phyloP scores from a whole-genome alignment of 768 basidiomycete genomes.

The Lactarius trivialis region DNA sequence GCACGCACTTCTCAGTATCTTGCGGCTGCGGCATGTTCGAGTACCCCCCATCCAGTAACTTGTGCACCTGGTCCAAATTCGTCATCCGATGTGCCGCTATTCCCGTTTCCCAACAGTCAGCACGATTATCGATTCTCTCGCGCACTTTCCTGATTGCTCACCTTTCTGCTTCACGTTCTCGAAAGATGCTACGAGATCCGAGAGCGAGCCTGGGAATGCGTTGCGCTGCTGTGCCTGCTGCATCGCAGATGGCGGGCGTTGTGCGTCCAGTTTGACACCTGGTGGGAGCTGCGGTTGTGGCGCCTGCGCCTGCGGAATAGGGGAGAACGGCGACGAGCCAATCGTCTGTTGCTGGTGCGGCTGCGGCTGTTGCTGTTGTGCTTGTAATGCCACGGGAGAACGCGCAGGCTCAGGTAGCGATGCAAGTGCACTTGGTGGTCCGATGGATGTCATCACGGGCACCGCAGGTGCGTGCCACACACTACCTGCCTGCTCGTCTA shows the following conservation, averaged over 20 bases:
- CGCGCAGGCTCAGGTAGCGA: constrained; percentile 31
- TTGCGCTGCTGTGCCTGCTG: constrained; percentile 32
- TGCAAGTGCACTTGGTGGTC: constrained; percentile 10
- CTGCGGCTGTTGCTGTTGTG: constrained; percentile 36
- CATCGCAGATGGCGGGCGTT: constrained; percentile 21
- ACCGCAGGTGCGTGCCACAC: constrained; percentile 17
- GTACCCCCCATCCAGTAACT: constrained; percentile 90
- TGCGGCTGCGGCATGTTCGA: constrained; percentile 83
- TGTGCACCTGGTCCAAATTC: constrained; percentile 85
- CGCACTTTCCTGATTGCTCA: constrained; percentile 29
- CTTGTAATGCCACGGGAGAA: constrained; percentile 46
- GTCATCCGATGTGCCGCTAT: constrained; percentile 70
- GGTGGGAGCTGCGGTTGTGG: constrained; percentile 23
- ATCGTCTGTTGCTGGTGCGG: constrained; percentile 29
- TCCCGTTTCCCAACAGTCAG: constrained; percentile 23
- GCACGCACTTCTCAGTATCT: constrained; percentile 84
- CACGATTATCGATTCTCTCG: too few species aligned
- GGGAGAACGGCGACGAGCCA: constrained; percentile 12
- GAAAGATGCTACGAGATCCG: constrained; percentile 90
- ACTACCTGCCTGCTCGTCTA: constrained; percentile 12
- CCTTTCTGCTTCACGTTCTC: constrained; percentile 97
- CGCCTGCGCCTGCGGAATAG: constrained; percentile 1
- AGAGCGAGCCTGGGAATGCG: constrained; percentile 77
- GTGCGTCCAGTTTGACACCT: constrained; percentile 21
- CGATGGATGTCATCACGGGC: background rate